Evolutionary conservation across 805 yeast genomes (phyloP), one percentile per base, ranked within the genome.

Genomic region (Yarrowia bubula): DNA sequence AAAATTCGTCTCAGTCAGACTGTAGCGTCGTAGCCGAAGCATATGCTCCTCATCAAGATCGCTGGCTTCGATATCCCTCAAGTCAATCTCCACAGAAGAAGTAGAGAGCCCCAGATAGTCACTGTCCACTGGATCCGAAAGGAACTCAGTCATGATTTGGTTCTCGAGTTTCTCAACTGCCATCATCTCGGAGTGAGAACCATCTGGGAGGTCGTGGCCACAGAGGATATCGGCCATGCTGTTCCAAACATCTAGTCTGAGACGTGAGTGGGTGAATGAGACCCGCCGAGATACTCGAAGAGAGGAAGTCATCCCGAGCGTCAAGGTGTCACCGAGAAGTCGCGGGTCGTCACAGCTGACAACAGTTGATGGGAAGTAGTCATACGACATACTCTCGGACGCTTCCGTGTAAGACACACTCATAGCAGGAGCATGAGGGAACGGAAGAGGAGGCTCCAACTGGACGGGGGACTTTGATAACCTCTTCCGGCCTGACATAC

Each of bases 351-450:
- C 43, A 14, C 57, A 50, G 37, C 43, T 37, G 5, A 50, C 42
- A 14, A 50, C 18, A 8, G 57, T 50, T 9, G 57, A 50, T 6
- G 57, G 57, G 22, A 50, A 50, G 43, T 50, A 50, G 33, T 50
- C 43, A 18, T 14, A 37, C 11, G 43, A 37, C 15, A n/a, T 17
- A 5, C n/a, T 33, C 9, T 22, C 42, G 8, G 57, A 50, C 13
- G 35, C 57, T 8, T 50, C 57, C 5, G 55, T 33, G 41, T 11
- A 33, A 7, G 37, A 10, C 4, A 48, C 41, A 10, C 55, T 35
- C 28, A 48, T 4, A 15, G 55, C 55, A 1, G 55, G 55, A 7
- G 55, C 55, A 10, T 9, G 31, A 7, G 57, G 57, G n/a, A 18
- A 37, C 2, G 57, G 57, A 4, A 37, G 57, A 1, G 57, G 43